A percentile compares a stretch with the other conserved stretches of the same genome.
phyloP scores from a whole-genome alignment of 2,329 filamentous ascomycete genomes.

The Neofusicoccum ribis region DNA sequence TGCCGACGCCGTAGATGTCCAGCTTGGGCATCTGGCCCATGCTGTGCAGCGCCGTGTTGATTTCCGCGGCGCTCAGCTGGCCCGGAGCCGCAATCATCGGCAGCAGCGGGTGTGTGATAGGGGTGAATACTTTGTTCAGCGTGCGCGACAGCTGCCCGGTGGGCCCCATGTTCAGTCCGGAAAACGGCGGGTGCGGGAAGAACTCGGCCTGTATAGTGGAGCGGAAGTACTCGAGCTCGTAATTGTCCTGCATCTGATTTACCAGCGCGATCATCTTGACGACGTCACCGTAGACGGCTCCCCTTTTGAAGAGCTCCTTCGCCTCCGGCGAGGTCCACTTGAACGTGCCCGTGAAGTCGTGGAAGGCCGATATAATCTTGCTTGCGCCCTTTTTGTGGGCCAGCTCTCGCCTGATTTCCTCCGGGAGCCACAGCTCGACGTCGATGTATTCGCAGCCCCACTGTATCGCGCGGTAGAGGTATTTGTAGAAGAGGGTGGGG shows the following conservation, averaged over 20 bases:
- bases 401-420: constrained; percentile 67
- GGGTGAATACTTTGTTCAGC: constrained; percentile 82
- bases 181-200: constrained; percentile 68
- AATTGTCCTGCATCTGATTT: constrained; percentile 80
- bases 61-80: constrained; percentile 81
- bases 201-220: constrained; percentile 71
- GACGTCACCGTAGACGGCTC: constrained; percentile 75
- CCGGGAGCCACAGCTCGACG: constrained; percentile 83
- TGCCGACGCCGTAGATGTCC: constrained; percentile 78
- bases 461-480: constrained; percentile 80
- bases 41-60: constrained; percentile 75
- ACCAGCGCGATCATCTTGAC: constrained; percentile 90
- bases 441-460: constrained; percentile 92
- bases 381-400: constrained; percentile 73
- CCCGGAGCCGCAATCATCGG: constrained; percentile 84
- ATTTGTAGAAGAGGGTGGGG: constrained; percentile 71
- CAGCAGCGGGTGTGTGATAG: constrained; percentile 81
- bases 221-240: constrained; percentile 86
- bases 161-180: constrained; percentile 84
- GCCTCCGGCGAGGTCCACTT: constrained; percentile 77
- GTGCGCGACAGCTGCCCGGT: constrained; percentile 82
- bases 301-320: constrained; percentile 69
- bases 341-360: constrained; percentile 83
- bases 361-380: constrained; percentile 87
- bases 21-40: constrained; percentile 79